Base-by-base conservation (phyloP, 805 yeast species). In the Myxozyma monticola region DNA sequence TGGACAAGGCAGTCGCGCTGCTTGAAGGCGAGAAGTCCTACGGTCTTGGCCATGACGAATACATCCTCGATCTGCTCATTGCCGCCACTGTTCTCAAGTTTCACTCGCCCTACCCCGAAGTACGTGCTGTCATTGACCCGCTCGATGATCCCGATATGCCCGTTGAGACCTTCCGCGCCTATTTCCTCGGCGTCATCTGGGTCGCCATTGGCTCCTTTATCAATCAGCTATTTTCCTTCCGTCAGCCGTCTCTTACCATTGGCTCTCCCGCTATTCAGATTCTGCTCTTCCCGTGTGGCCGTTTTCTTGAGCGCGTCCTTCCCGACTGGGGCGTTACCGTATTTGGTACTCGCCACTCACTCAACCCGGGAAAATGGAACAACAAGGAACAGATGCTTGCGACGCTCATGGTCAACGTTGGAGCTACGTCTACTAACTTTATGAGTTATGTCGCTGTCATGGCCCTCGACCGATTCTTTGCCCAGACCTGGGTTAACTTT, bases 251-350 rank as follows among this genome's bases (percentile, higher is more conserved):
- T 0, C 72, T 81, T 51, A 61, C 71, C 48, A 82, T 83, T 41
- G 75, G 79, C 28, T 78, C 84, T 34, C 74, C 84, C 49, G 72
- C 80, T 49, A 79, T 85, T 1, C 83, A 79, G 74, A 88, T 89
- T 1, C 51, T 81, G 42, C 74, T 84, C 2, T 80, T 74, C 65
- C 86, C 87, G 3, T 57, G 78, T 28, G 89, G 89, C 48, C 65
- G 68, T 43, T 52, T 72, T 15, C 30, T 44, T 2, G 38, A 30
- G 24, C 28, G 35, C 20, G 26, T 35, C 17, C 34, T 49, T 3
- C 57, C 57, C 1, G 45, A 53, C 17, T 38, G 50, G 50, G 47
- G 47, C 12, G 41, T 56, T 22, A 46, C 47, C 59, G 33, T 54
- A 21, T 29, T 41, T 26, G 73, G 79, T 41, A 65, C 57, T 15